Base-by-base conservation (phyloP, 2,329 filamentous ascomycete genomes). In the Cytospora paraplurivora region DNA sequence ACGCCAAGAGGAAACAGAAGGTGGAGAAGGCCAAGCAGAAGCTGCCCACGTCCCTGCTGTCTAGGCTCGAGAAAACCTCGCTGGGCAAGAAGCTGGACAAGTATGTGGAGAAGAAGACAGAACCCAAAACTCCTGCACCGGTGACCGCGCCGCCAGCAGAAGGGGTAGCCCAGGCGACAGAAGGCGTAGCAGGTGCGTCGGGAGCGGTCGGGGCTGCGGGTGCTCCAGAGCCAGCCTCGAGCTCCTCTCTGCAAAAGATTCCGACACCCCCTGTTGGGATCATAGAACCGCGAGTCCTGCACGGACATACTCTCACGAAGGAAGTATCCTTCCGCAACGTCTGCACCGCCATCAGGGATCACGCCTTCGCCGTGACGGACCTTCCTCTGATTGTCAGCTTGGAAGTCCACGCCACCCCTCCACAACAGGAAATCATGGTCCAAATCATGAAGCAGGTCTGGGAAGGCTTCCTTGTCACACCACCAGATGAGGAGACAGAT, bases 341-440 rank as follows among this genome's bases (percentile, higher is more conserved):
- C 1, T 97, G 93, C 76, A 81, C 84, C 62, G 87, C 91, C 0
- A 93, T 98, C 68, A 82, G 86, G 37, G 86, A 96, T 62, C 85
- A 88, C 70, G 93, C 90, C 1, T 98, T 98, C 71, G 77, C 84
- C 3, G 85, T 81, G 4, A 88, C 85, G 21, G 88, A 94, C 66
- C 79, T 96, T 19, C 95, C 95, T 0, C 80, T 99, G n/a, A 94
- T 98, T 65, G 89, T 97, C 70, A 97, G 92, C 72, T 83, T 99
- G 37, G 95, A 99, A 76, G 92, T 98, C 0, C 95, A 98, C 77
- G 93, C 92, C 67, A 82, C 82, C 66, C 77, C 86, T 0, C 84
- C 89, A 62, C 95, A 99, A 76, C 95, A 99, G 74, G 85, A 90
- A 68, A 83, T 89, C 63, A 97, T 98, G 92, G 93, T 97, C 6